phyloP scores from a whole-genome alignment of 495 filamentous ascomycete genomes.

The Rhizodiscina lignyota region DNA sequence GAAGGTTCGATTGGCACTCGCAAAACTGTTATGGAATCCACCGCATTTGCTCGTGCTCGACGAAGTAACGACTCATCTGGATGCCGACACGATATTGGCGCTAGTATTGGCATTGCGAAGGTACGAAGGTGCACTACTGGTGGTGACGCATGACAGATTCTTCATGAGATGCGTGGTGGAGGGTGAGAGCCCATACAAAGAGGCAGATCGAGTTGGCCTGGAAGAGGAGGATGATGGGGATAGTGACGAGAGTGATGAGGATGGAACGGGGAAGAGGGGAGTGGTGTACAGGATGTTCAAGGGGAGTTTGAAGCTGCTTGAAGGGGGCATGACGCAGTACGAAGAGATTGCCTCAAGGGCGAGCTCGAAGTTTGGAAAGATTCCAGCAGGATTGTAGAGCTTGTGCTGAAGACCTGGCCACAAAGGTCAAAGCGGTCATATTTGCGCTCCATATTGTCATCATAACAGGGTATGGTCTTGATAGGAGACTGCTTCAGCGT shows the following conservation, averaged over 20 bases:
- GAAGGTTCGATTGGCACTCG: constrained; percentile 58
- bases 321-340: constrained; percentile 20
- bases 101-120: constrained; percentile 43
- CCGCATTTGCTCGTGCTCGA: constrained; percentile 67
- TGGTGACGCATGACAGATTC: constrained; percentile 67
- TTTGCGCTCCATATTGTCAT: no score
- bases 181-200: constrained; percentile 31
- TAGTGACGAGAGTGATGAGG: constrained; percentile 19
- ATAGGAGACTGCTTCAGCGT: no score
- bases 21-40: constrained; percentile 43
- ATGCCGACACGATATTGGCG: constrained; percentile 58
- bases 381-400: no score
- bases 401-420: no score
- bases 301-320: constrained; percentile 17
- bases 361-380: constrained; percentile 11
- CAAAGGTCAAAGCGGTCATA: no score
- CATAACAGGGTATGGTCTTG: no score
- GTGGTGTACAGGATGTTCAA: constrained; percentile 17
- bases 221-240: constrained; percentile 30
- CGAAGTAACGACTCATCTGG: constrained; percentile 75
- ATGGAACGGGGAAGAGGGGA: constrained; percentile 20
- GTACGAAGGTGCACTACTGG: constrained; percentile 53
- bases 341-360: constrained; percentile 15
- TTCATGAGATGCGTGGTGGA: constrained; percentile 53
- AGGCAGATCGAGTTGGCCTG: constrained; percentile 27